Conservation (phyloP, 768 basidiomycete species). For the Pholiota molesta region DNA sequence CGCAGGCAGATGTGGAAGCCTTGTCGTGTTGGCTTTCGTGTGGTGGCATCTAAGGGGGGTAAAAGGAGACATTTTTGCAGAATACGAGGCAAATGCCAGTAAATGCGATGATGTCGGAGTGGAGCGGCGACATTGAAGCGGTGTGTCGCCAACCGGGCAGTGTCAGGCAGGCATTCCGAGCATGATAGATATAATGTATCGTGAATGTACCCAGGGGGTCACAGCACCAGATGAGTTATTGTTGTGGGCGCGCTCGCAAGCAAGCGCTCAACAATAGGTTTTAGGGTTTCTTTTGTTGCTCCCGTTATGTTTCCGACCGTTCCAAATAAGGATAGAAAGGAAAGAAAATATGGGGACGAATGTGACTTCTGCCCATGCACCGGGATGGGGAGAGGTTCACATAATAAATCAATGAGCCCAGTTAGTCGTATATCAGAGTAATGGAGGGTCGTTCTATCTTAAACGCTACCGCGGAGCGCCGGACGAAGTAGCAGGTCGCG, state of each 20-base stretch:
- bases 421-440: slow-evolving; percentile 9
- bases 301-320: slow-evolving; percentile 16
- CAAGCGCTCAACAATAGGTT: slow-evolving; percentile 14
- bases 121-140: background rate
- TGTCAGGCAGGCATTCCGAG: slow-evolving; percentile 10
- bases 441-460: slow-evolving; percentile 11
- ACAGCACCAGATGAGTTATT: slow-evolving; percentile 6
- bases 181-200: slow-evolving; percentile 7
- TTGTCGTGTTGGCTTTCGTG: background rate
- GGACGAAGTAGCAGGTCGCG: slow-evolving; percentile 14
- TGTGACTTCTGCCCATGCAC: slow-evolving; percentile 18
- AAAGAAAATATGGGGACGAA: slow-evolving; percentile 9
- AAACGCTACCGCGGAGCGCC: slow-evolving; percentile 20
- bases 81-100: slow-evolving; percentile 4
- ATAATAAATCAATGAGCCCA: slow-evolving; percentile 19
- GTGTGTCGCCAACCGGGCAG: background rate
- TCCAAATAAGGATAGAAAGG: slow-evolving; percentile 10
- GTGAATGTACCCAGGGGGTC: background rate
- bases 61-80: slow-evolving; percentile 9
- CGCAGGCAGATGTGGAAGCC: background rate
- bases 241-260: slow-evolving; percentile 12
- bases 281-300: slow-evolving; percentile 17
- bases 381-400: slow-evolving; percentile 16
- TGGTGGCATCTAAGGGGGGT: background rate
- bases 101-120: slow-evolving; percentile 16